Evolutionary conservation across 2,329 filamentous ascomycete species (phyloP).

Genomic region (Exophiala oligosperma): DNA sequence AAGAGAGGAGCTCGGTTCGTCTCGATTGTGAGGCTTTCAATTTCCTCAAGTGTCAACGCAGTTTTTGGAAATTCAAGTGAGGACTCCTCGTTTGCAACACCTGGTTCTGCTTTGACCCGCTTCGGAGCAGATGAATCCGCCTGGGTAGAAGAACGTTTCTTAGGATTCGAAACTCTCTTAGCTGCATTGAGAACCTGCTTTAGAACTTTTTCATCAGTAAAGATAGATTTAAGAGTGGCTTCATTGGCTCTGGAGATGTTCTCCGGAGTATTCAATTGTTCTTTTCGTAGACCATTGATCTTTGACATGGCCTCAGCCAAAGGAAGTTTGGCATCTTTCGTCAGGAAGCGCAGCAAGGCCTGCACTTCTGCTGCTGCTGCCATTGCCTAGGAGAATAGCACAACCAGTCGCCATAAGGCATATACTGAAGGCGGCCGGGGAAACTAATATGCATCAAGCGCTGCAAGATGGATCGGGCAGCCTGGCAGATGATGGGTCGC

Average conservation of each 20-base stretch:
- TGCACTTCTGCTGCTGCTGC: constrained; percentile 40
- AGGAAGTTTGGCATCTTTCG: constrained; percentile 58
- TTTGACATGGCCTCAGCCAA: constrained; percentile 56
- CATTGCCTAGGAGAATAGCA: constrained; percentile 1
- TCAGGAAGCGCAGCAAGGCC: constrained; percentile 56
- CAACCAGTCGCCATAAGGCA: background rate
- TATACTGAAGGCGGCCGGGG: background rate
- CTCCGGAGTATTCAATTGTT: constrained; percentile 43
- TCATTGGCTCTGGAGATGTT: constrained; percentile 51
- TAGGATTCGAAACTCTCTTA: constrained; percentile 51
- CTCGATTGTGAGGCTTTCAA: constrained; percentile 59
- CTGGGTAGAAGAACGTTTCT: constrained; percentile 49
- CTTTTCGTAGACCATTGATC: constrained; percentile 54
- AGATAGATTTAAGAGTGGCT: constrained; percentile 43
- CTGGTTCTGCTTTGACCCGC: constrained; percentile 17
- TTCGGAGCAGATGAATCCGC: constrained; percentile 34
- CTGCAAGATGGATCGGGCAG: no score
- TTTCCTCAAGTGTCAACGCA: constrained; percentile 41
- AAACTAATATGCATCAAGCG: background rate
- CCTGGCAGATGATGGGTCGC: no score
- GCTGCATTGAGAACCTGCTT: constrained; percentile 60
- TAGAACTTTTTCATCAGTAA: constrained; percentile 54
- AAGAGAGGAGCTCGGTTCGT: constrained; percentile 83
- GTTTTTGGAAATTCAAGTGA: constrained; percentile 36
- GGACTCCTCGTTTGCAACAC: constrained; percentile 37